A percentile compares a stretch with the other conserved stretches of the same genome.
These are phyloP conservation scores for Tolypocladium tundrense DNA, from an alignment of 2,329 filamentous ascomycete species.

Conservation along the genomic window DNA sequence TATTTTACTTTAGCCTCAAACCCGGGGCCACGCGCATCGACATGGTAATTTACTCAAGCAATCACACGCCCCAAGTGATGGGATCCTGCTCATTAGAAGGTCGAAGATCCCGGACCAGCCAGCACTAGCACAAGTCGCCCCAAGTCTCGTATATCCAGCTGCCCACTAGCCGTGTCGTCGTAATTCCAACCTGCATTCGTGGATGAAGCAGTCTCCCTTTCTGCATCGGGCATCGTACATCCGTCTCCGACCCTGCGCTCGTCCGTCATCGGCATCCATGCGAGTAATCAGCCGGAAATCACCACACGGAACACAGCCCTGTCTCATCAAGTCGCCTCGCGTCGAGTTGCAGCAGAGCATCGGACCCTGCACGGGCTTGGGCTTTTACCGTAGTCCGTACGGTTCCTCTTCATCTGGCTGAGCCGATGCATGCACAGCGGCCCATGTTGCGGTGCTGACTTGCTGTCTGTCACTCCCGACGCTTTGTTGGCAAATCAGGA, in stretches of 20 bases:
- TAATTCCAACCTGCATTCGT: not conserved
- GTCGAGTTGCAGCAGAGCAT: not conserved
- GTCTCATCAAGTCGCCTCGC: not conserved
- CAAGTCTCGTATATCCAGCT: no score
- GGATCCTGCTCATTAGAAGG: not conserved
- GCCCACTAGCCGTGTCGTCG: not conserved
- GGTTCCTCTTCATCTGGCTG: not conserved
- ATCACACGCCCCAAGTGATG: not conserved
- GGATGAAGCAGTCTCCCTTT: not conserved
- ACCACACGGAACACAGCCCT: not conserved
- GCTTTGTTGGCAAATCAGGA: not conserved
- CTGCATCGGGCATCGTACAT: not conserved
- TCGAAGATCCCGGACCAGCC: no score
- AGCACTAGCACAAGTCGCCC: not conserved
- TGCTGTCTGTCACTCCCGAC: not conserved
- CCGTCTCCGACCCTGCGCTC: not conserved
- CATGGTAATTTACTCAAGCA: not conserved
- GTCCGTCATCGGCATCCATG: not conserved
- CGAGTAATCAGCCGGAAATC: not conserved
- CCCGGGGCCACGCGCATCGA: not conserved
- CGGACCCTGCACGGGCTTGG: not conserved
- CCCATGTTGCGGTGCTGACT: not conserved
- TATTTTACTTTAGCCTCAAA: not conserved
- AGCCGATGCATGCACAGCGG: not conserved
- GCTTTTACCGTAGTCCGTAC: no score